phyloP scores from a whole-genome alignment of 75 land plant genomes.

The Cunninghamia lanceolata region DNA sequence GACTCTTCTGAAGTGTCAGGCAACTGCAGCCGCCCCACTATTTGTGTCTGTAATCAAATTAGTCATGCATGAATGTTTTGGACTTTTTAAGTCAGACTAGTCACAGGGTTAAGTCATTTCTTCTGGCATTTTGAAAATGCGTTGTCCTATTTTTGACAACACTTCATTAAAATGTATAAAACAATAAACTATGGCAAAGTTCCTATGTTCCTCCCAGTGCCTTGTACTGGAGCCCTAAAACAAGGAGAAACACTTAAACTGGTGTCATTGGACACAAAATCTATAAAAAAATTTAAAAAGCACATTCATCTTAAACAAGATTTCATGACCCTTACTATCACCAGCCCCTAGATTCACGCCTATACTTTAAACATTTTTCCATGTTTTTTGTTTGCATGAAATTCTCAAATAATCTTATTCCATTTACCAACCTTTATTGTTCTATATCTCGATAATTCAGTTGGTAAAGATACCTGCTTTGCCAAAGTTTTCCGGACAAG shows the following conservation, averaged over 20 bases:
- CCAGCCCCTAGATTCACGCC: not conserved
- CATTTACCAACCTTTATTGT: not conserved
- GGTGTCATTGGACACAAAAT: not conserved
- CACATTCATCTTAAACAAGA: not conserved
- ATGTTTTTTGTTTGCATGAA: not conserved
- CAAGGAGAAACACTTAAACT: not conserved
- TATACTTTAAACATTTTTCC: not conserved
- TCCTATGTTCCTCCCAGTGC: not conserved
- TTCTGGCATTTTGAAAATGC: not conserved
- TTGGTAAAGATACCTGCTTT: constrained; percentile 39
- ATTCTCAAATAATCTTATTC: not conserved
- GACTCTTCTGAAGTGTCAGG: constrained; percentile 60
- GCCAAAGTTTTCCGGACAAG: constrained; percentile 63
- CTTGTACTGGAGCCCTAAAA: not conserved
- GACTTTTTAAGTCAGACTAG: not conserved
- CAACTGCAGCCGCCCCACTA: constrained; percentile 56
- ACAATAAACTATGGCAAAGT: not conserved
- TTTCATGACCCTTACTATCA: not conserved
- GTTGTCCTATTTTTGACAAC: not conserved
- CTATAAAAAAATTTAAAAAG: not conserved
- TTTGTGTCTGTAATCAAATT: constrained; percentile 46
- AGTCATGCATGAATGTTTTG: not conserved
- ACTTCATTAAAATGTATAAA: not conserved
- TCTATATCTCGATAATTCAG: not conserved
- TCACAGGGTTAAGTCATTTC: not conserved